Conservation (phyloP, 371 early-diverging fungal species). For the Dichotomocladium elegans region DNA sequence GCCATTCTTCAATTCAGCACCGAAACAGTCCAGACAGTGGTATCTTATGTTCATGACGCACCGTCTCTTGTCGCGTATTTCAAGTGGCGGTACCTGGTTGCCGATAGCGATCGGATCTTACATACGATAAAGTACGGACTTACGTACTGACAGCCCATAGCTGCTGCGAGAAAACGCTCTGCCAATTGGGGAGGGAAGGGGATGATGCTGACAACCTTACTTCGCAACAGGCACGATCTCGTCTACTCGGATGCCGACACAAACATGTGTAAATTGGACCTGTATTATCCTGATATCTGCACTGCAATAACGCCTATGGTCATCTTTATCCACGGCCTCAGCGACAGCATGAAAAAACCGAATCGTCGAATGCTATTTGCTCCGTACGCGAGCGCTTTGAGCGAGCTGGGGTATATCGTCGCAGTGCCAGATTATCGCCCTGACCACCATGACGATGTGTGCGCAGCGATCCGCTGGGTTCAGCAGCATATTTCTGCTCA, state of each 20-base stretch:
- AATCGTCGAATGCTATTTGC: slow-evolving; percentile 49
- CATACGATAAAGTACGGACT: background rate
- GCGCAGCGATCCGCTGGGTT: slow-evolving; percentile 59
- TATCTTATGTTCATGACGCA: slow-evolving; percentile 18
- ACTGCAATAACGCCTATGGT: slow-evolving; percentile 49
- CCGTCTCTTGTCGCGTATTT: slow-evolving; percentile 32
- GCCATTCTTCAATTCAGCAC: background rate
- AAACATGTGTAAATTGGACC: slow-evolving; percentile 20
- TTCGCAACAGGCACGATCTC: slow-evolving; percentile 33
- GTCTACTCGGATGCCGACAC: slow-evolving; percentile 17
- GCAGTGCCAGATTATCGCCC: slow-evolving; percentile 75
- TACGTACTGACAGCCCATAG: too few relatives aligned
- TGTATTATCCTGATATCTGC: slow-evolving; percentile 30
- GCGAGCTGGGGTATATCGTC: slow-evolving; percentile 67
- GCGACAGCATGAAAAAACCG: slow-evolving; percentile 53
- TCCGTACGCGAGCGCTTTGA: slow-evolving; percentile 60
- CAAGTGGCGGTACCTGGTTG: slow-evolving; percentile 36
- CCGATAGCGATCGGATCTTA: slow-evolving; percentile 2
- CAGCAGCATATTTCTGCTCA: slow-evolving; percentile 36
- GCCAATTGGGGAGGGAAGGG: too few relatives aligned
- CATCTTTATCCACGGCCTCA: slow-evolving; percentile 69
- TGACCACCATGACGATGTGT: slow-evolving; percentile 55
- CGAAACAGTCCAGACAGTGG: slow-evolving; percentile 8
- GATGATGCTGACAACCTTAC: too few relatives aligned
- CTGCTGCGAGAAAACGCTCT: background rate